Conservation (phyloP, 768 basidiomycete genomes). For the Daedalea quercina region DNA sequence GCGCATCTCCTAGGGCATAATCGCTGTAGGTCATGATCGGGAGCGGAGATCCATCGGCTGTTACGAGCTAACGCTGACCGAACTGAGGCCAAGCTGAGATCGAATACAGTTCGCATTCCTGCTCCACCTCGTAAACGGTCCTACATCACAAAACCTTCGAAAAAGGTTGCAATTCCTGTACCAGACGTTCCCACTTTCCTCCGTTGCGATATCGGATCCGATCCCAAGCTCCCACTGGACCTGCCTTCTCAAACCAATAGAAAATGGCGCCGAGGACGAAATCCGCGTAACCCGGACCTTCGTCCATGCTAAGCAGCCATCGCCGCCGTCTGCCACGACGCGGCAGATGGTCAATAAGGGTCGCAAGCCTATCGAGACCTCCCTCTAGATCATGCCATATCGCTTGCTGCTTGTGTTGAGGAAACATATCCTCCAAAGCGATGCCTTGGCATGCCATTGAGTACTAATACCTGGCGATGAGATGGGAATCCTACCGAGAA, state of each 20-base stretch:
- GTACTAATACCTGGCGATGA: background rate
- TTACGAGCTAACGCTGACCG: no score
- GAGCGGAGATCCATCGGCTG: no score
- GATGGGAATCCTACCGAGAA: background rate
- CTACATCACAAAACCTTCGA: background rate
- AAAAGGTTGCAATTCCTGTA: background rate
- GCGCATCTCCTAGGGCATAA: no score
- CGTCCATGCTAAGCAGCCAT: background rate
- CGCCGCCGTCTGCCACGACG: background rate
- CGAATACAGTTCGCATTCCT: no score
- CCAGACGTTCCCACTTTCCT: background rate
- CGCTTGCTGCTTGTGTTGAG: background rate
- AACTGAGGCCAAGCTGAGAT: no score
- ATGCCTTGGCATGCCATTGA: background rate
- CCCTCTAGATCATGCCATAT: background rate
- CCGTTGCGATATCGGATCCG: background rate
- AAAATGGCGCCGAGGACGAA: constrained; percentile 1
- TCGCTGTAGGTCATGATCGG: no score
- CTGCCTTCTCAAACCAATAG: constrained; percentile 1
- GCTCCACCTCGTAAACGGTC: no score
- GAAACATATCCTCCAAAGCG: constrained; percentile 2
- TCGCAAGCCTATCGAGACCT: background rate
- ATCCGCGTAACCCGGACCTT: constrained; percentile 1
- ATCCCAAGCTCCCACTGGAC: constrained; percentile 1
- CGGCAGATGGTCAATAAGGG: background rate